Evolutionary conservation across 192 early-diverging fungal species (phyloP), one percentile per base, ranked within the genome.

Genomic region (Podila horticola): DNA sequence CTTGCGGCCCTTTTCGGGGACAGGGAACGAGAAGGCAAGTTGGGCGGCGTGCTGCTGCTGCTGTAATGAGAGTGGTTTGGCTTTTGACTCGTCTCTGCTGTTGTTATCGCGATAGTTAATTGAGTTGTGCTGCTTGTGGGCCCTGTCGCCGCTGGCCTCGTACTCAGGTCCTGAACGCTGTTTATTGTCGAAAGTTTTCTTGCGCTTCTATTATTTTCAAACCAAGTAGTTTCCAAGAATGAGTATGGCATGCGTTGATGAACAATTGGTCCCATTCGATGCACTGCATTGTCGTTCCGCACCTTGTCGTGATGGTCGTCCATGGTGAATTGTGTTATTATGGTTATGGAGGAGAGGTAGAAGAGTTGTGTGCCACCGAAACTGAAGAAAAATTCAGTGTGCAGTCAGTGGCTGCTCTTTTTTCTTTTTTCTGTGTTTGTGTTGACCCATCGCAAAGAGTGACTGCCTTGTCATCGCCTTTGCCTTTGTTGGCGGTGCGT

Each of bases 101-200:
- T 45, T 17, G 9, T 55, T 31, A 22, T 55, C n/a, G 4, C 31
- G 51, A 15, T 19, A 62, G 17, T 69, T 55, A n/a, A 34, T 34
- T 6, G 50, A 52, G 64, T 82, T 31, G 51, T 81, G 48, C 67
- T 67, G 28, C 62, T 74, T 52, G 41, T 67, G 58, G 29, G 58
- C 58, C n/a, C 55, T 76, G 1, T 67, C 51, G 19, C 60, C 60
- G 22, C 65, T 52, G 9, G 60, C 58, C 33, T 83, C 82, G 26
- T 65, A 85, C 8, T 82, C 84, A 52, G 86, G 86, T 58, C 86
- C 86, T 62, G 86, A 84, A 6, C 73, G 52, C 17, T 69, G 45
- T 31, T 87, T 81, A 66, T 83, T 85, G 41, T 85, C 82, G 36
- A 74, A 85, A 12, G 82, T 67, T 60, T 84, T 86, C 48, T 67